Evolutionary conservation across 2,329 filamentous ascomycete species (phyloP).

Genomic region (Phoma sp.): DNA sequence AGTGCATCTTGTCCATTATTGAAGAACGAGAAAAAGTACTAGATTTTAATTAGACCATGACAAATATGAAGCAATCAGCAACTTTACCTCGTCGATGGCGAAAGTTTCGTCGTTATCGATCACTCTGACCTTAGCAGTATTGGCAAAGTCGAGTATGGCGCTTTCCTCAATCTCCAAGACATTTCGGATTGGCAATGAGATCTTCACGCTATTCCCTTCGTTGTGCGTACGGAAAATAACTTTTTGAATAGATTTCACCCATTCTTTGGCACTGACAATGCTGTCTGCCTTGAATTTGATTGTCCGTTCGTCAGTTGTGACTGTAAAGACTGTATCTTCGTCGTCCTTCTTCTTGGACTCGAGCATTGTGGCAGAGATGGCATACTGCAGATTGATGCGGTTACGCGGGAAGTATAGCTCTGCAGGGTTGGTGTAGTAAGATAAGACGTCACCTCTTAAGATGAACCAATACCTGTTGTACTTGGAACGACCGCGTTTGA

Average conservation of each 20-base stretch:
- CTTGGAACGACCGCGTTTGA: constrained; percentile 87
- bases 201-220: constrained; percentile 96
- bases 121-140: constrained; percentile 91
- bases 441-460: constrained; percentile 87
- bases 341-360: constrained; percentile 72
- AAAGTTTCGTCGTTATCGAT: constrained; percentile 94
- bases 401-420: constrained; percentile 91
- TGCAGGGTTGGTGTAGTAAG: constrained; percentile 83
- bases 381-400: constrained; percentile 90
- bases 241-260: constrained; percentile 91
- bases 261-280: constrained; percentile 86
- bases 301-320: constrained; percentile 80
- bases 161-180: constrained; percentile 92
- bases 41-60: constrained; percentile 13
- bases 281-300: constrained; percentile 93
- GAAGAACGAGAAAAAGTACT: constrained; percentile 98
- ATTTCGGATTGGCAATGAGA: constrained; percentile 85
- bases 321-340: constrained; percentile 76
- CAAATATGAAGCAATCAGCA: not conserved
- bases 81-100: constrained; percentile 86
- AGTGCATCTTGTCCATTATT: constrained; percentile 83
- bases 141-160: constrained; percentile 86
- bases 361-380: constrained; percentile 79
- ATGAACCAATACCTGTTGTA: constrained; percentile 94
- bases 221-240: constrained; percentile 97